Percentiles rank a stretch among this genome's conserved stretches.
These are phyloP conservation scores for Monosporozyma yasuniensis DNA, from an alignment of 805 yeast species.

Conservation along the genomic window DNA sequence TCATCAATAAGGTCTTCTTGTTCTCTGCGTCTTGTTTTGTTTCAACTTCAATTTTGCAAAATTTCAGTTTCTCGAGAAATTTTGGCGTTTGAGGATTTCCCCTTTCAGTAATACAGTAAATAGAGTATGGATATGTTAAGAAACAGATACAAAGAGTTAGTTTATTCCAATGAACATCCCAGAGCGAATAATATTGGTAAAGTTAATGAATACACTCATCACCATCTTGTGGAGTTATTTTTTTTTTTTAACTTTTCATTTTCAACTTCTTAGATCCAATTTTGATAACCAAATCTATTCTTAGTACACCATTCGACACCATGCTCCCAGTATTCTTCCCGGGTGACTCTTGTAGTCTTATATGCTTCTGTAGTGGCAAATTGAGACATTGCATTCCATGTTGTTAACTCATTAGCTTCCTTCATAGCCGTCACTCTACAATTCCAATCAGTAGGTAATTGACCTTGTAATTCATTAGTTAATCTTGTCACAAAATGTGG, in stretches of 20 bases:
- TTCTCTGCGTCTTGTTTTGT: neutral
- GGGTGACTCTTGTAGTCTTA: constrained; percentile 51
- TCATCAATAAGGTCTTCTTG: neutral
- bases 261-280: constrained; percentile 17
- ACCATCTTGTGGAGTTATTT: too few relatives aligned
- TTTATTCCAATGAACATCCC: too few relatives aligned
- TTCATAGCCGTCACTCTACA: constrained; percentile 37
- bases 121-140: neutral
- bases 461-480: constrained; percentile 50
- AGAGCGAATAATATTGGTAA: neutral
- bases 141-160: neutral
- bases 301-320: constrained; percentile 47
- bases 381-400: constrained; percentile 50
- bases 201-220: neutral
- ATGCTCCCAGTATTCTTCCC: constrained; percentile 77
- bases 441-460: constrained; percentile 63
- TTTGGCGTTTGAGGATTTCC: neutral
- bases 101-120: neutral
- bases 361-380: constrained; percentile 35
- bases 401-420: constrained; percentile 35
- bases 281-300: constrained; percentile 36
- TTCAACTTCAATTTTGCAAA: neutral
- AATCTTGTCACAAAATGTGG: constrained; percentile 61
- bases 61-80: neutral
- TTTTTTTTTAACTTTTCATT: constrained; percentile 1